A percentile compares a stretch with the other conserved stretches of the same genome.
These are phyloP conservation scores for Globisporangium emineosum DNA, from an alignment of 352 stramenopile species.

Conservation along the genomic window DNA sequence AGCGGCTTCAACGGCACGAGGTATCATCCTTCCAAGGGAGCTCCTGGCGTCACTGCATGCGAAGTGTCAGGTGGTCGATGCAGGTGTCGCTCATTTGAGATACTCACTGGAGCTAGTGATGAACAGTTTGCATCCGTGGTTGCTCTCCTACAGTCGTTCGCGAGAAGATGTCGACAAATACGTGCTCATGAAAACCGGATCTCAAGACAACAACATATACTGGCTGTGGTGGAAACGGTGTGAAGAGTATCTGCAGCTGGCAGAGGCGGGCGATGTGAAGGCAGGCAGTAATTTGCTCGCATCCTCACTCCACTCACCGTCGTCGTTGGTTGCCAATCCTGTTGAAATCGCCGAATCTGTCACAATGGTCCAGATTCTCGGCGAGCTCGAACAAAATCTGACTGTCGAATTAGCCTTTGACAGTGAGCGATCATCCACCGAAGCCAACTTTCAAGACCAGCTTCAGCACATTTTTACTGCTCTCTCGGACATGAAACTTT, in stretches of 20 bases:
- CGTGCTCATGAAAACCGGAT: slow-evolving; percentile 21
- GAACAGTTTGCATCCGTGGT: slow-evolving; percentile 30
- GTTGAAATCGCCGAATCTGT: slow-evolving; percentile 8
- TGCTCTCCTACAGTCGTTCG: slow-evolving; percentile 34
- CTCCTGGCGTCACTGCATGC: slow-evolving; percentile 24
- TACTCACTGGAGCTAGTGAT: slow-evolving; percentile 28
- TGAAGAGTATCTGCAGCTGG: slow-evolving; percentile 4
- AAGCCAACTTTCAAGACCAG: slow-evolving; percentile 8
- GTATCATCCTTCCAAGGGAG: slow-evolving; percentile 16
- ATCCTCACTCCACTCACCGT: neutral
- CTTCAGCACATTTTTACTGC: slow-evolving; percentile 15
- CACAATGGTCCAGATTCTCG: slow-evolving; percentile 6
- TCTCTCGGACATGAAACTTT: slow-evolving; percentile 46
- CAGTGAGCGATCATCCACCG: neutral
- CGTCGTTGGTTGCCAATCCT: slow-evolving; percentile 2
- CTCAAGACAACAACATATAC: slow-evolving; percentile 38
- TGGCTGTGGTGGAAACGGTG: slow-evolving; percentile 41
- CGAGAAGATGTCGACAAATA: slow-evolving; percentile 42
- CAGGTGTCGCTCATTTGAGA: slow-evolving; percentile 24
- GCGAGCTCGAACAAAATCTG: slow-evolving; percentile 7
- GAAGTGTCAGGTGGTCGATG: slow-evolving; percentile 32
- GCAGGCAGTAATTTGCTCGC: slow-evolving; percentile 3
- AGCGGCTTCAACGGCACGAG: slow-evolving; percentile 10
- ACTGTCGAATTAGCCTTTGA: neutral
- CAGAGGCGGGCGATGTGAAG: neutral